Conservation (phyloP, 108 stramenopile species). For the Discostella pseudostelligera region DNA sequence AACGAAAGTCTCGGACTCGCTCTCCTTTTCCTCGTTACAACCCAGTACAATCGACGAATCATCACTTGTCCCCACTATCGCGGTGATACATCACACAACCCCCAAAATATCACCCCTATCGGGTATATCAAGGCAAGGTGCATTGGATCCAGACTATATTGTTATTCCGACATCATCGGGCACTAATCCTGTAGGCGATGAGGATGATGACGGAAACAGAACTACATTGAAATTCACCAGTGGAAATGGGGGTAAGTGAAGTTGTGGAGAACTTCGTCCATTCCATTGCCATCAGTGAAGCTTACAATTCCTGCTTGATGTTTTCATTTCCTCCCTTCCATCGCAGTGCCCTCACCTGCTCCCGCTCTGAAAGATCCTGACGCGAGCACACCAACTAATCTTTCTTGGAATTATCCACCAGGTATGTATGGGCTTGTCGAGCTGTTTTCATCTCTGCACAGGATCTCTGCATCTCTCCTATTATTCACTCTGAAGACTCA, state of each 20-base stretch:
- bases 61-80: constrained; percentile 21
- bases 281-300: too few species aligned
- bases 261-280: too few species aligned
- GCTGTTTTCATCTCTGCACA: not conserved
- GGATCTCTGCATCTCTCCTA: not conserved
- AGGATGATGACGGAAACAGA: constrained; percentile 7
- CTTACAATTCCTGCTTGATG: too few species aligned
- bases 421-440: not conserved
- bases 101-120: constrained; percentile 31
- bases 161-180: constrained; percentile 21
- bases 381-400: not conserved
- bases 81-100: constrained; percentile 34
- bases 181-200: not conserved
- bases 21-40: constrained; percentile 3
- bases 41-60: constrained; percentile 8
- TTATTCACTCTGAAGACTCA: not conserved
- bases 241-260: constrained; percentile 14
- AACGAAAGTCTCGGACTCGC: too few species aligned
- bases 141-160: constrained; percentile 30
- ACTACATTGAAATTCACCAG: constrained; percentile 23
- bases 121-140: not conserved
- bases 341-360: constrained; percentile 13
- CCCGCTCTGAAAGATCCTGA: not conserved
- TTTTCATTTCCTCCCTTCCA: not conserved
- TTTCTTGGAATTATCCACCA: constrained; percentile 15